These are phyloP conservation scores for Pseudocercospora vitis DNA, from an alignment of 2,329 filamentous ascomycete species.

Conservation along the genomic window DNA sequence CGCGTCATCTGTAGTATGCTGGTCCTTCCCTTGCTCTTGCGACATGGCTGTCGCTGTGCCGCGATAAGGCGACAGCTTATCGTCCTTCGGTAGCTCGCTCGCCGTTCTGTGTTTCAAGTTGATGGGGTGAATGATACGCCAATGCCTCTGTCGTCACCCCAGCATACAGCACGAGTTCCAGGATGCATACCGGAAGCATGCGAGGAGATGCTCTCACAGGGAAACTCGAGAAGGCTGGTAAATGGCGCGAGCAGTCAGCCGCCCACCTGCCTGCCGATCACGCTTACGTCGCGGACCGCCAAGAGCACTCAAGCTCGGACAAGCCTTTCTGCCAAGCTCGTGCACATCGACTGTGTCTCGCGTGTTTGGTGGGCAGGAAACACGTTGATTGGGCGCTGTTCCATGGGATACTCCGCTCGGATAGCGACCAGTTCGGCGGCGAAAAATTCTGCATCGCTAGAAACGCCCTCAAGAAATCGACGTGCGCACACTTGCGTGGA, in stretches of 20 bases:
- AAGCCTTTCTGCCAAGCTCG: constrained; percentile 1
- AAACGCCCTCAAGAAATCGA: too few species aligned
- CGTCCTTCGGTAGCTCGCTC: neutral
- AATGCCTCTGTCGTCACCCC: constrained; percentile 8
- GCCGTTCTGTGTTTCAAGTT: constrained; percentile 5
- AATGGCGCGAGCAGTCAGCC: constrained; percentile 5
- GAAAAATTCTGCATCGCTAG: too few species aligned
- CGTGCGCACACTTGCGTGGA: neutral
- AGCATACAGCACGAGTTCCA: neutral
- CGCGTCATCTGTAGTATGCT: neutral
- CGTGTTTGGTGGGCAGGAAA: too few species aligned
- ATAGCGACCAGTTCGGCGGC: neutral
- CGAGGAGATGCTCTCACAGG: neutral
- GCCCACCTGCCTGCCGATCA: too few species aligned
- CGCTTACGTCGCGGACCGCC: too few species aligned
- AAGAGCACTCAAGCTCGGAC: neutral
- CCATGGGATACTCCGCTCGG: neutral
- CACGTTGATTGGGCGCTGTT: neutral
- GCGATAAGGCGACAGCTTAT: constrained; percentile 9
- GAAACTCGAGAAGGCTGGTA: neutral
- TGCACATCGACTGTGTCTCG: too few species aligned
- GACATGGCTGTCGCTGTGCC: constrained; percentile 9
- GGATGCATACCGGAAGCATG: neutral
- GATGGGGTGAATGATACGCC: constrained; percentile 2
- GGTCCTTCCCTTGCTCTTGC: neutral